Evolutionary conservation across 768 basidiomycete species (phyloP).

Genomic region (Termitomyces sp.): DNA sequence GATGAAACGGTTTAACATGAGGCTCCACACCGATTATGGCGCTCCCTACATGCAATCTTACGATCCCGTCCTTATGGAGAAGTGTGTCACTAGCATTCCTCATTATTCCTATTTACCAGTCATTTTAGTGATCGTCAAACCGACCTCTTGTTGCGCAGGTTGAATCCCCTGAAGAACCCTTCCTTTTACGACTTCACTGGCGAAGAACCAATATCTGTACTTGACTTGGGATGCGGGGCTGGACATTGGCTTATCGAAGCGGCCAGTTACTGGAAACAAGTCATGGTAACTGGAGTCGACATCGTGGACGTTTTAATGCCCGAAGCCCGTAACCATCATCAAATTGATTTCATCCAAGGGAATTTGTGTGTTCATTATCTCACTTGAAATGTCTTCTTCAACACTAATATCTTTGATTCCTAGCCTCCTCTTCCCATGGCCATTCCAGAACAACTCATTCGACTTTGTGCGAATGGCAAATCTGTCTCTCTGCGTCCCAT

Average conservation of each 20-base stretch:
- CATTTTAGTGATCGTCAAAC: conserved; percentile 54
- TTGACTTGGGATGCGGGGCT: conserved; percentile 74
- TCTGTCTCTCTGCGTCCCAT: conserved; percentile 55
- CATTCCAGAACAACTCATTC: conserved; percentile 58
- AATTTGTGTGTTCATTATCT: conserved; percentile 55
- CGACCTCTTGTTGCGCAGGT: conserved; percentile 46
- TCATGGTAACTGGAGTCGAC: conserved; percentile 62
- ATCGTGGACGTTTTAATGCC: conserved; percentile 43
- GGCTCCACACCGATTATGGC: conserved; percentile 46
- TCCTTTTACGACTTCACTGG: conserved; percentile 52
- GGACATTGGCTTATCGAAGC: conserved; percentile 67
- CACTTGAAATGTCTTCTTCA: background rate
- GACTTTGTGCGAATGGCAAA: conserved; percentile 75
- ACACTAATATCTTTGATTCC: background rate
- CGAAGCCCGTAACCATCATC: conserved; percentile 29
- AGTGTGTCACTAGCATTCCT: conserved; percentile 33
- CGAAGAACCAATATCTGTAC: conserved; percentile 44
- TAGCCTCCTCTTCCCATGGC: conserved; percentile 51
- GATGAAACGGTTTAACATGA: conserved; percentile 40
- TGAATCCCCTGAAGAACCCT: conserved; percentile 48
- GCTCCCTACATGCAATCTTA: conserved; percentile 68
- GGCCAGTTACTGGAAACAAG: conserved; percentile 52
- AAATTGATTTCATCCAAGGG: conserved; percentile 49
- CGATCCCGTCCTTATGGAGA: conserved; percentile 49
- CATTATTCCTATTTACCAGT: background rate